A percentile compares a stretch with the other conserved stretches of the same genome.
Evolutionary conservation across 2,329 filamentous ascomycete species (phyloP).

Genomic region (Fulvia fulva): DNA sequence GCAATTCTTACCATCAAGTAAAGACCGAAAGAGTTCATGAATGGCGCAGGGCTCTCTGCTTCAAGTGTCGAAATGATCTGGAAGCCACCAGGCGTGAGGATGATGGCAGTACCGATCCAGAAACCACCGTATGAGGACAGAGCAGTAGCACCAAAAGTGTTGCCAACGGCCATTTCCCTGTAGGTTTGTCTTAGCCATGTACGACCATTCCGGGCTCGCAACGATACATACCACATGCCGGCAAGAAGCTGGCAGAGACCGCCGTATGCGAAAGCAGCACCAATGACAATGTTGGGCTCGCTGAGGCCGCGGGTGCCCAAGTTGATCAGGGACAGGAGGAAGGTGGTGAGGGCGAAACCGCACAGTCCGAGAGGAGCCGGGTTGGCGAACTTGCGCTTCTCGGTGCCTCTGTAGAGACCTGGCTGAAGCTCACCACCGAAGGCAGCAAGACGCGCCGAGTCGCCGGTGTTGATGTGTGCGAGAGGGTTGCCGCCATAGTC

Average conservation of each 20-base stretch:
- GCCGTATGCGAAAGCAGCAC: conserved; percentile 48
- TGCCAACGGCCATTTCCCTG: conserved; percentile 56
- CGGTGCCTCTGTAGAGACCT: conserved; percentile 42
- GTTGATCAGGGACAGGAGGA: conserved; percentile 54
- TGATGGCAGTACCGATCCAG: conserved; percentile 59
- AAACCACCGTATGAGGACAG: conserved; percentile 60
- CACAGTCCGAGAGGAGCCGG: conserved; percentile 58
- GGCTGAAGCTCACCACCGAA: conserved; percentile 53
- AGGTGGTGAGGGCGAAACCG: conserved; percentile 63
- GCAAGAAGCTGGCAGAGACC: conserved; percentile 50
- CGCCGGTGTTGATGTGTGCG: conserved; percentile 47
- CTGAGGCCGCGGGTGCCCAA: conserved; percentile 41
- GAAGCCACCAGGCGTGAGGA: conserved; percentile 52
- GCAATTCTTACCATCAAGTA: conserved; percentile 48
- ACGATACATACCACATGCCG: conserved; percentile 51
- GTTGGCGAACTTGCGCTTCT: conserved; percentile 51
- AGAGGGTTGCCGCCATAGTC: conserved; percentile 52
- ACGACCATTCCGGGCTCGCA: neutral
- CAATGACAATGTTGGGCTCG: conserved; percentile 46
- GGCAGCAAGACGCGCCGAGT: conserved; percentile 45
- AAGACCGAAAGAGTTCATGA: conserved; percentile 53
- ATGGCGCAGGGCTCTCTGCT: conserved; percentile 36
- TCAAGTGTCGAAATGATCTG: conserved; percentile 47
- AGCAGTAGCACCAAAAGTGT: conserved; percentile 60
- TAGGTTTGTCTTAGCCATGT: neutral